phyloP scores from a whole-genome alignment of 139 green algal species.

The Yamagishiella unicocca region DNA sequence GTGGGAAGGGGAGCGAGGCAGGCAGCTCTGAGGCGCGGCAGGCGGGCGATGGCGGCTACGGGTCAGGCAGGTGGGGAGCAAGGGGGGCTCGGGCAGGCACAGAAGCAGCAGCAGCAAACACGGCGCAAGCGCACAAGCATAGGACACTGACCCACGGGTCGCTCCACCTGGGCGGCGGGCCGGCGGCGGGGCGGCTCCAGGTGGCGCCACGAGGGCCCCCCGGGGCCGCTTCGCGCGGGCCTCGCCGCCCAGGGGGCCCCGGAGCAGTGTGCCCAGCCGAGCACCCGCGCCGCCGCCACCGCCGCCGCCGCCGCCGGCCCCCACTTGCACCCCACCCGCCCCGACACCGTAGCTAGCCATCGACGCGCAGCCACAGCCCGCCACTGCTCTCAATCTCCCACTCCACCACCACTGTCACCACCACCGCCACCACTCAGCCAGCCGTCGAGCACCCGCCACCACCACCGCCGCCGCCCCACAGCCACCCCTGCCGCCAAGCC shows the following conservation, averaged over 20 bases:
- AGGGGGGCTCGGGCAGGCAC: neutral
- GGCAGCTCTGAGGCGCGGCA: neutral
- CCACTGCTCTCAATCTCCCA: neutral
- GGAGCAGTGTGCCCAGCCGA: neutral
- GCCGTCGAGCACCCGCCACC: too few species aligned
- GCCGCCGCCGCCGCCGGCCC: conserved; percentile 2
- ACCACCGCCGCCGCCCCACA: too few species aligned
- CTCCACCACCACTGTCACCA: neutral
- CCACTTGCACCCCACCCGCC: neutral
- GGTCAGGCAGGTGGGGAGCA: neutral
- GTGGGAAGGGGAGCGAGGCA: neutral
- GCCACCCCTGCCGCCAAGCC: too few species aligned
- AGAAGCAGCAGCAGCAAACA: neutral
- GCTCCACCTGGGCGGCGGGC: conserved; percentile 5
- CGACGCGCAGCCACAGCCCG: neutral
- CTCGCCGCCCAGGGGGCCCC: conserved; percentile 23
- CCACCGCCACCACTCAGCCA: neutral
- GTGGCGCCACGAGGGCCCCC: conserved; percentile 13
- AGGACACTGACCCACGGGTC: conserved; percentile 9
- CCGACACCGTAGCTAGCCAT: neutral
- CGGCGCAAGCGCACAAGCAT: neutral
- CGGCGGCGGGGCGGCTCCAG: conserved; percentile 28
- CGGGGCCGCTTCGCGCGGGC: conserved; percentile 26
- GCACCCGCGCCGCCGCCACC: conserved; percentile 3
- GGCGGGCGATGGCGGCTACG: too few species aligned